These are phyloP conservation scores for Euptelea pleiosperma DNA, from an alignment of 164 flowering plant species.

Conservation along the genomic window DNA sequence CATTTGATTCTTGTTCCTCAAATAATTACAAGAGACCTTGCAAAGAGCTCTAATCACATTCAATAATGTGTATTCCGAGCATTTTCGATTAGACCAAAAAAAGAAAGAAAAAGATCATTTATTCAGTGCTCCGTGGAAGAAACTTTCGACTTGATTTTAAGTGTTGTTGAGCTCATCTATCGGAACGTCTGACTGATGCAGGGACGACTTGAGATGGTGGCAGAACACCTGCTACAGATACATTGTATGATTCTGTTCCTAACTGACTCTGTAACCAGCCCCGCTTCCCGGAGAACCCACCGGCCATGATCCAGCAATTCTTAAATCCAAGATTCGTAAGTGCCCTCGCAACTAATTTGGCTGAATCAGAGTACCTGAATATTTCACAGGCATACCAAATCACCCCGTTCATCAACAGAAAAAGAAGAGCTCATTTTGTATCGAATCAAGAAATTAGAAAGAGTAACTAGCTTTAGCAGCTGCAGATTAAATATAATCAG, in stretches of 20 bases:
- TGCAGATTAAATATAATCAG: not conserved
- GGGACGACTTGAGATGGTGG: slow-evolving; percentile 70
- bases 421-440: not conserved
- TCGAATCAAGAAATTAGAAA: not conserved
- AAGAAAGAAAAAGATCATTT: slow-evolving; percentile 20
- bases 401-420: not conserved
- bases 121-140: slow-evolving; percentile 50
- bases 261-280: slow-evolving; percentile 85
- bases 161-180: slow-evolving; percentile 31
- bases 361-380: slow-evolving; percentile 67
- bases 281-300: slow-evolving; percentile 75
- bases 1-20: not conserved
- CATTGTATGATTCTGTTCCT: slow-evolving; percentile 67
- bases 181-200: slow-evolving; percentile 45
- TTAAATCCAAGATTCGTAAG: slow-evolving; percentile 70
- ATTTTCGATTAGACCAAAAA: not conserved
- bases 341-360: slow-evolving; percentile 66
- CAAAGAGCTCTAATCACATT: not conserved
- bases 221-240: slow-evolving; percentile 56
- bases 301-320: slow-evolving; percentile 69
- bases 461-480: not conserved
- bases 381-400: not conserved
- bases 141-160: slow-evolving; percentile 34
- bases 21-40: slow-evolving; percentile 6
- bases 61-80: slow-evolving; percentile 5